These are phyloP conservation scores for Cladophialophora yegresii DNA, from an alignment of 2,329 filamentous ascomycete genomes.

Conservation along the genomic window DNA sequence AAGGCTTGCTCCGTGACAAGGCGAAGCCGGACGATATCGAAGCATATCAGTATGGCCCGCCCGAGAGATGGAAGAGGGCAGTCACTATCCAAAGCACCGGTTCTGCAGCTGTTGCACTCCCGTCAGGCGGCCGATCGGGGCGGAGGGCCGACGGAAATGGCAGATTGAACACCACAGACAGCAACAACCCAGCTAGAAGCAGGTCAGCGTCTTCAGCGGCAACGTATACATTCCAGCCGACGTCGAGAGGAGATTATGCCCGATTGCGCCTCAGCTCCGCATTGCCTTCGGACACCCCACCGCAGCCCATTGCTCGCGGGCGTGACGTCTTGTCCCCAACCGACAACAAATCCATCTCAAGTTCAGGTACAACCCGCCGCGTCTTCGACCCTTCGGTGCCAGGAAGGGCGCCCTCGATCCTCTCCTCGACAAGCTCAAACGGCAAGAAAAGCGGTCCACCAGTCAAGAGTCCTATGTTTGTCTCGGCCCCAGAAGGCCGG, in stretches of 20 bases:
- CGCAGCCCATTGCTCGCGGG: slow-evolving; percentile 1
- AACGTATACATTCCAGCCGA: slow-evolving; percentile 29
- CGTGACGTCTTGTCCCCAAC: slow-evolving; percentile 12
- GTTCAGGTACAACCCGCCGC: slow-evolving; percentile 17
- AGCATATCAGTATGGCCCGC: slow-evolving; percentile 60
- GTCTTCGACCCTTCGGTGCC: neutral
- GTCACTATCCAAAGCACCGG: slow-evolving; percentile 43
- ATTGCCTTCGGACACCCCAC: slow-evolving; percentile 11
- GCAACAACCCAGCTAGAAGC: slow-evolving; percentile 29
- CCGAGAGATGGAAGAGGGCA: slow-evolving; percentile 54
- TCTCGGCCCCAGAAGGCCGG: slow-evolving; percentile 41
- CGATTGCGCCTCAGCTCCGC: slow-evolving; percentile 26
- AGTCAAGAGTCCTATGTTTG: slow-evolving; percentile 30
- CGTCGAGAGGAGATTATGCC: slow-evolving; percentile 29
- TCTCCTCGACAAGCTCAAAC: slow-evolving; percentile 28
- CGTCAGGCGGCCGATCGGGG: slow-evolving; percentile 47
- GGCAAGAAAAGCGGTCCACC: slow-evolving; percentile 12
- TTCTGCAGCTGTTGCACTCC: slow-evolving; percentile 40
- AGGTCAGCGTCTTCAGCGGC: slow-evolving; percentile 32
- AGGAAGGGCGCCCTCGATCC: slow-evolving; percentile 21
- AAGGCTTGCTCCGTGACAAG: slow-evolving; percentile 57
- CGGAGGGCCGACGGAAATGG: slow-evolving; percentile 35
- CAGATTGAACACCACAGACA: slow-evolving; percentile 12
- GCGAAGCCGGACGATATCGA: slow-evolving; percentile 58
- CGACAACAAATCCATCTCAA: slow-evolving; percentile 23